Base-by-base conservation (phyloP, 371 early-diverging fungal genomes). In the Homolaphlyctis polyrhiza region DNA sequence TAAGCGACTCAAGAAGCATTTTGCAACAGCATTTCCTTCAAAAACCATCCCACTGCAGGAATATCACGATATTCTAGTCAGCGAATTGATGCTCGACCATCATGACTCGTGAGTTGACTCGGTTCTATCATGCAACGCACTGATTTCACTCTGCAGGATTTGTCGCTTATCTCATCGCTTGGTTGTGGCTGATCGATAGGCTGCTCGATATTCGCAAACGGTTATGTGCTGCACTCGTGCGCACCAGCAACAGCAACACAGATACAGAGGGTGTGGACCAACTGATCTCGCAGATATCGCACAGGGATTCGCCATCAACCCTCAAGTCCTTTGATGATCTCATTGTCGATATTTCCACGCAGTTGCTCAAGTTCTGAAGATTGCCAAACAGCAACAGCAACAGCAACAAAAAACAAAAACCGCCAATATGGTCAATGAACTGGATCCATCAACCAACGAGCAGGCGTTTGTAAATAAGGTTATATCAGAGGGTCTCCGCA, bases 401-500 rank as follows among this genome's bases (percentile, higher is more conserved):
- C 32, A 6, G 14, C 27, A 8, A 8, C 6, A 32, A 51, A 6
- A 28, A 6, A 14, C 11, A 28, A 14, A 11, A 27, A 25, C 27
- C 32, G 11, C 35, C 27, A 55, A 6, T 2, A 69, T 62, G 63
- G 64, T 28, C 30, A 64, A 43, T 35, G 63, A 66, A 0, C 29
- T 33, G 3, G 35, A 64, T 25, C 65, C 67, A 4, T 66, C 70
- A 39, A 61, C 25, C 33, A 72, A 68, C 66, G 74, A 77, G 55
- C 64, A 63, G 47, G 77, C 73, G 43, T 92, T 93, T 63, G 66
- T 92, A 27, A 63, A 87, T 25, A 67, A 82, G 33, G 87, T 93
- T 27, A 73, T 93, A 48, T 58, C 63, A 39, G 77, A 85, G 35
- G 87, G 90, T 16, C 63, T 82, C 11, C 85, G 95, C 25, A 72